Conservation (phyloP, 495 filamentous ascomycete genomes). For the Lophium mytilinum region DNA sequence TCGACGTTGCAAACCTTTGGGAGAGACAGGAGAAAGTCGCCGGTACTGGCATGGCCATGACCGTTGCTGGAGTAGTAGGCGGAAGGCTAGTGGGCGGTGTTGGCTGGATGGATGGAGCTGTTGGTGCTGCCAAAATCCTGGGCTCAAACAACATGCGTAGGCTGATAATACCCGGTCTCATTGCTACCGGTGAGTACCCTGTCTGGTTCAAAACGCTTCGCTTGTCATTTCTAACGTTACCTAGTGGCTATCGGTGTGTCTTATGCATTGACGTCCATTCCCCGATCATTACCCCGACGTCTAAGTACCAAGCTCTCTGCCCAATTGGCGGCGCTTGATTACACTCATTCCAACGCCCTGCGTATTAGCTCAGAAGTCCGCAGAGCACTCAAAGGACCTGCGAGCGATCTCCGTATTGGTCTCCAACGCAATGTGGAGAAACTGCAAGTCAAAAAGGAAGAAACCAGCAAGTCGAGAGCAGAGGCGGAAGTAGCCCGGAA, state of each 20-base stretch:
- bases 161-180: conserved; percentile 70
- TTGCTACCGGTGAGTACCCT: conserved; percentile 61
- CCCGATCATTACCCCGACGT: conserved; percentile 76
- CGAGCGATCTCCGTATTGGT: conserved; percentile 68
- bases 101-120: conserved; percentile 79
- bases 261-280: conserved; percentile 79
- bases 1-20: conserved; percentile 73
- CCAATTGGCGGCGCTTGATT: conserved; percentile 74
- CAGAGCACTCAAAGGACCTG: conserved; percentile 76
- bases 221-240: conserved; percentile 29
- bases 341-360: conserved; percentile 77
- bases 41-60: conserved; percentile 87
- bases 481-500: conserved; percentile 36
- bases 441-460: conserved; percentile 64
- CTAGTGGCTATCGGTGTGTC: conserved; percentile 61
- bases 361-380: conserved; percentile 78
- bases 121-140: conserved; percentile 69
- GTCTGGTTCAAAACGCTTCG: neutral
- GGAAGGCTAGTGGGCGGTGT: conserved; percentile 71
- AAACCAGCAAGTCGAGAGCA: conserved; percentile 52
- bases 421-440: conserved; percentile 77
- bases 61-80: conserved; percentile 78
- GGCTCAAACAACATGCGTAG: conserved; percentile 77
- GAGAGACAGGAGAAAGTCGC: conserved; percentile 91
- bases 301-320: conserved; percentile 75